A percentile compares a stretch with the other conserved stretches of the same genome.
Conservation (phyloP, 495 filamentous ascomycete genomes). For the Pseudomonodictys pantanalensis region DNA sequence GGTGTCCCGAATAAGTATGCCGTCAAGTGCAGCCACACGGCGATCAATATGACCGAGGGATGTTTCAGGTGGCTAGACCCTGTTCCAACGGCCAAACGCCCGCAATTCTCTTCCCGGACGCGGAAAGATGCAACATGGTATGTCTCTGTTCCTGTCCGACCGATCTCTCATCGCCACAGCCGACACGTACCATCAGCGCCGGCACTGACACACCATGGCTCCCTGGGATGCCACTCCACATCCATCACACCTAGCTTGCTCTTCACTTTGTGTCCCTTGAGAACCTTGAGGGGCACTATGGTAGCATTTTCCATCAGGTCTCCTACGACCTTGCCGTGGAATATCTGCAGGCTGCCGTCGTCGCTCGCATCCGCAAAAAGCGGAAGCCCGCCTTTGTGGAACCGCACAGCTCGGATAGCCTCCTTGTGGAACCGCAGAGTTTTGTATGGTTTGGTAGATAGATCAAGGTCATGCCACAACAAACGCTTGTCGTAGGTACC, state of each 20-base stretch:
- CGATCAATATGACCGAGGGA: not conserved
- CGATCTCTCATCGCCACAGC: slow-evolving; percentile 74
- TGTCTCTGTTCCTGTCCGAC: too few species aligned
- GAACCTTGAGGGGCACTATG: slow-evolving; percentile 92
- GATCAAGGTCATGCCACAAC: slow-evolving; percentile 95
- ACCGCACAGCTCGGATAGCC: slow-evolving; percentile 83
- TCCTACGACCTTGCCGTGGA: slow-evolving; percentile 90
- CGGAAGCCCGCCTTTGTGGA: slow-evolving; percentile 78
- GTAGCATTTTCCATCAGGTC: slow-evolving; percentile 94
- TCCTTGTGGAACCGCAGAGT: slow-evolving; percentile 89
- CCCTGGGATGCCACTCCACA: slow-evolving; percentile 87
- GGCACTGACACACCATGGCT: slow-evolving; percentile 90
- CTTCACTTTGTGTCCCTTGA: slow-evolving; percentile 80
- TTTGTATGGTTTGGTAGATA: slow-evolving; percentile 87
- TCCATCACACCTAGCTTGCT: slow-evolving; percentile 85
- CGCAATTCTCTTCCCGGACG: not conserved
- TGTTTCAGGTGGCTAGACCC: not conserved
- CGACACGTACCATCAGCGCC: slow-evolving; percentile 90
- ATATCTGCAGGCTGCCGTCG: slow-evolving; percentile 90
- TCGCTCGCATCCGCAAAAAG: slow-evolving; percentile 92
- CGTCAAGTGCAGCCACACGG: not conserved
- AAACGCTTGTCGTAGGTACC: slow-evolving; percentile 91
- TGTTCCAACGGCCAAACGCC: too few species aligned
- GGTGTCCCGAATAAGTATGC: too few species aligned
- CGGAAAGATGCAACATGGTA: not conserved